Percentiles rank a stretch among this genome's conserved stretches.
These are phyloP conservation scores for Kwoniella newhampshirensis DNA, from an alignment of 768 basidiomycete genomes.

Conservation along the genomic window DNA sequence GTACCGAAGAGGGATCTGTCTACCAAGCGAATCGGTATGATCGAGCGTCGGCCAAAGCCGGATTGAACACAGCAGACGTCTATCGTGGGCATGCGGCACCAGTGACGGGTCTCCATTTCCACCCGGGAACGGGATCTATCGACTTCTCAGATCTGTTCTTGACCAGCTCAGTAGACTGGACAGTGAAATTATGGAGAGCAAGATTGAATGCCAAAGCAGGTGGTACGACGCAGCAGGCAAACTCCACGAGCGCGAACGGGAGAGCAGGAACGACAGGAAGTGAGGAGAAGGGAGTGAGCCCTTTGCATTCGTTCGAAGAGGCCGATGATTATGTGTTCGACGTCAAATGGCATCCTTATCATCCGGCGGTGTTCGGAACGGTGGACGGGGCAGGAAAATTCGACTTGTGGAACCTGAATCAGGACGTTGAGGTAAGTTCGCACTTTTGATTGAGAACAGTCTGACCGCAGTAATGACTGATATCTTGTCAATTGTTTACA, in stretches of 20 bases:
- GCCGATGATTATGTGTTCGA: constrained; percentile 99
- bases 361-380: constrained; percentile 89
- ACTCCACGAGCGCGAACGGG: constrained; percentile 13
- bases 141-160: constrained; percentile 96
- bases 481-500: constrained; percentile 50
- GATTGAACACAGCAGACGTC: constrained; percentile 85
- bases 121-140: constrained; percentile 83
- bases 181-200: constrained; percentile 92
- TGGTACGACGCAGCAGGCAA: constrained; percentile 54
- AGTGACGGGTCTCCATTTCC: constrained; percentile 91
- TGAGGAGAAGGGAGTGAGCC: constrained; percentile 56
- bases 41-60: constrained; percentile 93
- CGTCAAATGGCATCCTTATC: constrained; percentile 94
- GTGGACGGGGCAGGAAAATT: constrained; percentile 95
- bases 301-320: constrained; percentile 92
- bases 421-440: constrained; percentile 83
- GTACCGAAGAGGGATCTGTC: constrained; percentile 95
- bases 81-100: constrained; percentile 92
- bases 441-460: neutral
- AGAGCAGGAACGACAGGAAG: neutral
- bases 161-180: constrained; percentile 94
- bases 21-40: constrained; percentile 97
- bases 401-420: constrained; percentile 95
- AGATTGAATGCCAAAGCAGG: constrained; percentile 53
- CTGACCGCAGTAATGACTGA: neutral